Base-by-base conservation (phyloP, 1,139 yeast species). In the Debaryomyces sp. region DNA sequence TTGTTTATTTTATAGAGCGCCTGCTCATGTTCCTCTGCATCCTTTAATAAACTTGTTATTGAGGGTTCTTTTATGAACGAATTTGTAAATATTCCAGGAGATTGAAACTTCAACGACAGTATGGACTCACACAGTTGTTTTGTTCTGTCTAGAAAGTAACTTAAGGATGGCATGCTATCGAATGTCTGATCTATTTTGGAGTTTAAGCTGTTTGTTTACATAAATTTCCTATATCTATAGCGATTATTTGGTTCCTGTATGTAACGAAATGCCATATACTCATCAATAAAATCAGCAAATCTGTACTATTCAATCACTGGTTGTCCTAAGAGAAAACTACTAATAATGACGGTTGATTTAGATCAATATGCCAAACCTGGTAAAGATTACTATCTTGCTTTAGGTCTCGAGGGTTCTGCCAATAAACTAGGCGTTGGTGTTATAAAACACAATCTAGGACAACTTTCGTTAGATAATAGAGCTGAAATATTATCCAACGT, bases 331-430 rank as follows among this genome's bases (percentile, higher is more conserved):
- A n/a, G 27, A 22, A 22, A 6, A 24, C 23, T 27, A 12, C 42
- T 23, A 39, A 34, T 27, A 15, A 63, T 64, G 66, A 56, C 67
- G 21, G 74, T 74, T 3, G 71, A 75, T 53, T 61, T 77, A 40
- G 82, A 77, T 56, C 53, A 61, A 44, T 67, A 62, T 53, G 63
- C 66, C 40, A 71, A 70, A 44, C 75, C 76, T 2, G 82, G 78
- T 12, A 72, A 77, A 52, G 68, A 70, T 48, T 73, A 73, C 61
- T 87, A 85, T 57, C 67, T 89, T 15, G 96, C 97, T 0, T 63
- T 94, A 1, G 99, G 99, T 0, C 78, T 94, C 26, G 99, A 94
- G 66, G 99, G 99, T 1, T 91, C 97, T 0, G 99, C 99, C 26
- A 94, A 94, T 64, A 94, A 94, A 63, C 76, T 94, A 1, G 99